Percentiles rank a stretch among this genome's conserved stretches.
Evolutionary conservation across 768 basidiomycete species (phyloP).

Genomic region (Phanerochaete carnosa): DNA sequence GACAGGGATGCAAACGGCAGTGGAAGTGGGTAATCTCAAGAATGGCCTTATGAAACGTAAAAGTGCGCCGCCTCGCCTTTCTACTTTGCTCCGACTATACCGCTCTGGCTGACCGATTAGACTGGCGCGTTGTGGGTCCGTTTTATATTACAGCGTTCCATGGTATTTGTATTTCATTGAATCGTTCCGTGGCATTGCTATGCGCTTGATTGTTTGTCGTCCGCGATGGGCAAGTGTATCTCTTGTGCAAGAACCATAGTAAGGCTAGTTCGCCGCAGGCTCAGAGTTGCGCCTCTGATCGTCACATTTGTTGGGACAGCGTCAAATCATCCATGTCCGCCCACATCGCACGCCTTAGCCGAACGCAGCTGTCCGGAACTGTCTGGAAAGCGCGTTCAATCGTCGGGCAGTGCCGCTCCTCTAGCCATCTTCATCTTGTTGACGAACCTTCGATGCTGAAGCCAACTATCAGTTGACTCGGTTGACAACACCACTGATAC

Average conservation of each 20-base stretch:
- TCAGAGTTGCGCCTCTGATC: not conserved
- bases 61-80: too few relatives aligned
- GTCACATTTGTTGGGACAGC: not conserved
- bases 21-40: too few relatives aligned
- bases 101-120: not conserved
- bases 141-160: not conserved
- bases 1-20: too few relatives aligned
- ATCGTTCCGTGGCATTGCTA: not conserved
- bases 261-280: not conserved
- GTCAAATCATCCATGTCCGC: not conserved
- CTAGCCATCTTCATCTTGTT: not conserved
- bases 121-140: not conserved
- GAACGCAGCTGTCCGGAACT: not conserved
- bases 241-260: not conserved
- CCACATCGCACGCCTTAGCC: not conserved
- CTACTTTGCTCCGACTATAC: not conserved
- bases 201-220: not conserved
- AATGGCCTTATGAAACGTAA: too few relatives aligned
- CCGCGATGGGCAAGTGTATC: not conserved
- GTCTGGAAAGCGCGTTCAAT: not conserved
- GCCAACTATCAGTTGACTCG: too few relatives aligned
- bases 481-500: too few relatives aligned
- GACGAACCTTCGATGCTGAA: too few relatives aligned
- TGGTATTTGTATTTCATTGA: not conserved
- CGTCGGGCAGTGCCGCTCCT: not conserved